Conservation (phyloP, 352 stramenopile genomes). For the Stramenopiles sp. region DNA sequence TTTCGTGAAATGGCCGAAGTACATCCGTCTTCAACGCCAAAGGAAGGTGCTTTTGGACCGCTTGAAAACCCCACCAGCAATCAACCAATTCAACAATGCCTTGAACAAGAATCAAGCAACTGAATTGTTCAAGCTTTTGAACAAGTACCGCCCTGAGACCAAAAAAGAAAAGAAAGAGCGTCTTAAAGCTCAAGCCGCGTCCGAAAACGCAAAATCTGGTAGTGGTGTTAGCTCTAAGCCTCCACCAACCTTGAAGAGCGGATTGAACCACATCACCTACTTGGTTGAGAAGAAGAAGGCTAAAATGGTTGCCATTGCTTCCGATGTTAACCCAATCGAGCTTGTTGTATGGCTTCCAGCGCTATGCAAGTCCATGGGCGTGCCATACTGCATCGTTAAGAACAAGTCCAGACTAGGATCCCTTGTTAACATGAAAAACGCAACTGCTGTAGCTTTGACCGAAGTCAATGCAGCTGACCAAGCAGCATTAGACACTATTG, state of each 20-base stretch:
- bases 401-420: constrained; percentile 92
- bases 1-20: constrained; percentile 95
- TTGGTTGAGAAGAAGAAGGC: constrained; percentile 99
- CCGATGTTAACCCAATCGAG: constrained; percentile 95
- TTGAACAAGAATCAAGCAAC: constrained; percentile 93
- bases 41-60: constrained; percentile 93
- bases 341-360: constrained; percentile 91
- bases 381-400: constrained; percentile 98
- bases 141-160: constrained; percentile 97
- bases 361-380: constrained; percentile 95
- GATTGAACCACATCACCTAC: constrained; percentile 96
- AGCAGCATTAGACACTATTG: constrained; percentile 79
- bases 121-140: constrained; percentile 92
- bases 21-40: constrained; percentile 96
- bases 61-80: constrained; percentile 91
- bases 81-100: constrained; percentile 97
- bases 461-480: constrained; percentile 94
- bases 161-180: constrained; percentile 89
- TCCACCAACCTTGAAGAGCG: constrained; percentile 85
- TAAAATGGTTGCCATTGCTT: constrained; percentile 93
- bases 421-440: constrained; percentile 96
- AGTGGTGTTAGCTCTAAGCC: constrained; percentile 31
- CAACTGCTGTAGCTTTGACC: constrained; percentile 80
- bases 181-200: constrained; percentile 79
- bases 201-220: constrained; percentile 33